Evolutionary conservation across 73 alveolate genomes (phyloP), one percentile per base, ranked within the genome.

Genomic region (Symbiodinium pilosum): DNA sequence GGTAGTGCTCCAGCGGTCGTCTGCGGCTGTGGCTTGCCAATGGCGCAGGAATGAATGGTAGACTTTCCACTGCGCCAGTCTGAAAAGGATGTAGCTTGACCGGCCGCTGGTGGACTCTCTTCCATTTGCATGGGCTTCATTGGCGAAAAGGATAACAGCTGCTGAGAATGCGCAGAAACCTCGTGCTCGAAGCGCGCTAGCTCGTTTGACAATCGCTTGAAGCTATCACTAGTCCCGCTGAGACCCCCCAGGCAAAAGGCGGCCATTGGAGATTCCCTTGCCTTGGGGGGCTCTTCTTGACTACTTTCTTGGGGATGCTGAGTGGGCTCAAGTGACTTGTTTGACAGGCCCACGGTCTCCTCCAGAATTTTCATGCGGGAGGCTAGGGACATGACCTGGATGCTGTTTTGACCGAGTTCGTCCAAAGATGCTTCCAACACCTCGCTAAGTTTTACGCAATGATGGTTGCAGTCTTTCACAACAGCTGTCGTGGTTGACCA

Each of bases 401-500:
- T 28, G 34, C 81, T 64, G 81, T 64, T 64, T 28, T 64, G 81
- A 64, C 85, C 85, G 28, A 73, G 85, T 36, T 73, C 44, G 24
- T 73, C 85, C 85, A 73, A 36, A 32, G 85, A 73, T n/a, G 85
- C 85, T 73, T 73, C 85, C 85, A 73, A 73, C 28, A 73, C 85
- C 85, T 73, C 44, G 85, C 85, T 73, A n/a, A 73, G 85, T 43
- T 73, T 73, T 28, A 73, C 85, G 44, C 85, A 73, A 34, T 73
- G 85, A 36, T 42, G n/a, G 44, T 73, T 73, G 32, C 85, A 73
- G n/a, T 73, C 85, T 73, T 32, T 73, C 85, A 73, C 85, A 28
- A 34, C 85, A 14, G 85, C 85, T 1, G 85, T 1, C 43, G 85
- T 73, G 7, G 85, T 73, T 32, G 44, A 73, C 85, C 85, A 73